Base-by-base conservation (phyloP, 2,329 filamentous ascomycete genomes). In the Elsinoe ampelina region DNA sequence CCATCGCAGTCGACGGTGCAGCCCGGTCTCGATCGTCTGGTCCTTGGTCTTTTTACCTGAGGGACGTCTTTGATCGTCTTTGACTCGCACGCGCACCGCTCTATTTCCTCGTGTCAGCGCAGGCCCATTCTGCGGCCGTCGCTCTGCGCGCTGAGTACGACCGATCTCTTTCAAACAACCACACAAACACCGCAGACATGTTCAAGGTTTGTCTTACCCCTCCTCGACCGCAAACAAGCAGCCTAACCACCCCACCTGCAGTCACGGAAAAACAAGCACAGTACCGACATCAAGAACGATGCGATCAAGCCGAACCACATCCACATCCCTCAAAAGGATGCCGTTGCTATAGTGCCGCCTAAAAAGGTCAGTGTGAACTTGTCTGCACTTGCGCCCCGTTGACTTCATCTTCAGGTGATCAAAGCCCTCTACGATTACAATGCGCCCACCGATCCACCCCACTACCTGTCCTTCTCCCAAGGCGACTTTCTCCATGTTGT, bases 401-500 rank as follows among this genome's bases (percentile, higher is more conserved):
- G n/a, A 35, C 36, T 12, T 22, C 42, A 7, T 12, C 11, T 13
- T 5, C 58, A 96, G 91, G 91, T 98, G 60, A 98, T 98, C 72
- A 90, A 92, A 77, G 93, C 93, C 30, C 85, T 96, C 58, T 95
- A 95, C 79, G 89, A 95, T 72, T 95, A 95, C 74, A 81, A 86
- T 67, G 87, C 90, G 59, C 81, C 86, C 66, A 59, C 62, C 55
- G 60, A 60, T 42, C 66, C 68, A 42, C 82, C 83, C 60, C 72
- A 75, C 59, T 76, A 95, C 75, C 79, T 98, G 66, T 86, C 87
- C 69, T 98, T 98, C 73, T 89, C 85, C 63, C 87, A 89, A 69
- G 93, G 93, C 67, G 93, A 98, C 71, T 98, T 97, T 72, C 93
- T 98, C 71, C 92, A 97, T 76, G 93, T 98, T 62, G 92, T 97